Percentiles rank a stretch among this genome's conserved stretches.
Evolutionary conservation across 441 rosid species (phyloP).

Genomic region (Gossypium gossypioides): DNA sequence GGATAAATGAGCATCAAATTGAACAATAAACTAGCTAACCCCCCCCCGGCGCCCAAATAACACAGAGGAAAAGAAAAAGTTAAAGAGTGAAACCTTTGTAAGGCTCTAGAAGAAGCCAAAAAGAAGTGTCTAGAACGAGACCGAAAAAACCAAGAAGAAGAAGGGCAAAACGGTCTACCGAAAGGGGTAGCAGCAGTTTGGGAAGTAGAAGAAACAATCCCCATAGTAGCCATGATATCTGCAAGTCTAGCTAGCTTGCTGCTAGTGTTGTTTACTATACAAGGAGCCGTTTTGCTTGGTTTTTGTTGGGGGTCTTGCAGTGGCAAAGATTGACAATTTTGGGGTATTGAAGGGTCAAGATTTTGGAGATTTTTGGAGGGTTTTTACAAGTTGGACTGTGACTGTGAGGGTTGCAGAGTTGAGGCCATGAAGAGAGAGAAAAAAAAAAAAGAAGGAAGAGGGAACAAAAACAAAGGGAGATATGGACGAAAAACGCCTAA

Average conservation of each 20-base stretch:
- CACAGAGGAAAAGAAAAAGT: not conserved
- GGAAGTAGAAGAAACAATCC: conserved; percentile 43
- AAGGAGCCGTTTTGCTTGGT: conserved; percentile 35
- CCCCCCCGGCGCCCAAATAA: not conserved
- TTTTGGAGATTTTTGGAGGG: not conserved
- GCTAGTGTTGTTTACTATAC: conserved; percentile 8
- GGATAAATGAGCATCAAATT: conserved; percentile 5
- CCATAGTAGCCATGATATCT: conserved; percentile 47
- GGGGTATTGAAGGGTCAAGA: conserved; percentile 15
- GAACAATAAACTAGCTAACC: not conserved
- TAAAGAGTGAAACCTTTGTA: conserved; percentile 31
- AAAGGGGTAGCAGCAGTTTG: conserved; percentile 30
- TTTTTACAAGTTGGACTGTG: conserved; percentile 13
- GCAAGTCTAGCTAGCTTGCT: conserved; percentile 45
- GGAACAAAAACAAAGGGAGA: not conserved
- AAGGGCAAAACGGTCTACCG: conserved; percentile 30
- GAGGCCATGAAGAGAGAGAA: conserved; percentile 10
- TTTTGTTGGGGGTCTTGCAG: not conserved
- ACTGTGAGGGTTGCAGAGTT: conserved; percentile 16
- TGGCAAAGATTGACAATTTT: conserved; percentile 15
- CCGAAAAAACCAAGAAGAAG: conserved; percentile 31
- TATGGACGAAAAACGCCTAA: conserved; percentile 3
- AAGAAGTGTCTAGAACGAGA: conserved; percentile 22
- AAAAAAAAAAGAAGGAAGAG: not conserved
- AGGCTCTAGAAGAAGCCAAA: conserved; percentile 27